Base-by-base conservation (phyloP, 257 asterid genomes). In the Leptodermis oblonga region DNA sequence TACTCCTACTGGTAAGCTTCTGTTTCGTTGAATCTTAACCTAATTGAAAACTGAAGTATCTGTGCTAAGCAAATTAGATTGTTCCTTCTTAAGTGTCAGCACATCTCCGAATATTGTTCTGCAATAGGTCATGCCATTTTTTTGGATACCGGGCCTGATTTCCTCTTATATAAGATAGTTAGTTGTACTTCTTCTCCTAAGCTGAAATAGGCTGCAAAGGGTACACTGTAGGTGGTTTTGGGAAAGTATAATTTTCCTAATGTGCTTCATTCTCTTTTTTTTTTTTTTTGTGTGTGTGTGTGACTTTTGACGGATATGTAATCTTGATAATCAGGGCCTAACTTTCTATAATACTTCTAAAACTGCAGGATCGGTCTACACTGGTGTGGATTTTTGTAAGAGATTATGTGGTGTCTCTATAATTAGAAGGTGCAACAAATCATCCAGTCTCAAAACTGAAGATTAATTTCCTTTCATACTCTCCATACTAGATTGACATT, bases 341-440 rank as follows among this genome's bases (percentile, higher is more conserved):
- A 51, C n/a, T 12, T 41, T 66, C 53, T 15, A 25, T n/a, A 13
- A 17, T 60, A 28, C 62, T 37, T 66, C 48, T 70, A 54, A 37
- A 55, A 62, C 49, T 88, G 86, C 91, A 93, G 99, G 85, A 61
- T 85, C 97, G 30, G 95, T 94, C 34, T 94, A 94, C 92, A 86
- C 93, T 34, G 97, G 97, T 14, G 99, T 94, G 71, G 99, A 91
- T 78, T 94, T 94, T 79, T 91, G 97, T 76, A 91, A 91, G 85
- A 87, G 97, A 77, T 83, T 94, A 79, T 94, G 99, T 69, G 99
- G 99, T 30, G 97, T 89, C 73, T 90, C 99, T 37, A 86, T 94
- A 59, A 89, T 94, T 80, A 85, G 99, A 87, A 91, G 99, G 99
- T 93, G 81, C 55, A 52, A 36, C 20, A 34, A 30, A 58, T 56